These are phyloP conservation scores for Stephania cephalantha DNA, from an alignment of 164 flowering plant species.

Conservation along the genomic window DNA sequence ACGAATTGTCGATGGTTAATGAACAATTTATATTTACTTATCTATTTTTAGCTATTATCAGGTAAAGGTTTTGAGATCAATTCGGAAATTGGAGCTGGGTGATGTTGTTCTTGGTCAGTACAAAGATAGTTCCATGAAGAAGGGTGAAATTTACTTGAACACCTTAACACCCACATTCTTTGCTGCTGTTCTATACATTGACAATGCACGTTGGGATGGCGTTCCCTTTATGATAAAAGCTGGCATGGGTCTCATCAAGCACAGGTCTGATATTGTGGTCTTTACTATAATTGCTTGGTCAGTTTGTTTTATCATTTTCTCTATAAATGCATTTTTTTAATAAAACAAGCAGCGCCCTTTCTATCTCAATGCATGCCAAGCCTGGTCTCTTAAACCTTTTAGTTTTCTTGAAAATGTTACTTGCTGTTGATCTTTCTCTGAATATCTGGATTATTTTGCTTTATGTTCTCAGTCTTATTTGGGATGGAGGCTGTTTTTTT, in stretches of 20 bases:
- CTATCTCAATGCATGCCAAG: not conserved
- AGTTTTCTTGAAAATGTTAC: not conserved
- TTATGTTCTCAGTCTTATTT: not conserved
- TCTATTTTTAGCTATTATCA: constrained; percentile 22
- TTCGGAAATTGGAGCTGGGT: constrained; percentile 36
- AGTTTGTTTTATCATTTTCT: not conserved
- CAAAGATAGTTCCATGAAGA: constrained; percentile 36
- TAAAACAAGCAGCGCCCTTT: not conserved
- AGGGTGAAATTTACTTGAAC: constrained; percentile 30
- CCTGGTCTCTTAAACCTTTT: not conserved
- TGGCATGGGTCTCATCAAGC: constrained; percentile 57
- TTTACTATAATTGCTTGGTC: not conserved
- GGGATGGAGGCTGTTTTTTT: too few species aligned
- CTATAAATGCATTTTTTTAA: not conserved
- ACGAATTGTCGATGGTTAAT: not conserved
- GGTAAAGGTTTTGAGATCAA: constrained; percentile 59
- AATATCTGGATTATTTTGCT: not conserved
- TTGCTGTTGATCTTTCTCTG: not conserved
- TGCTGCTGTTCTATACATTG: constrained; percentile 53
- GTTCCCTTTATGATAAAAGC: constrained; percentile 58
- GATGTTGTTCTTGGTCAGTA: constrained; percentile 54
- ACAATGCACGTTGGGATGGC: constrained; percentile 76
- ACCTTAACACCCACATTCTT: constrained; percentile 51
- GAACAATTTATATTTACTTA: not conserved
- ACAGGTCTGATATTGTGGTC: constrained; percentile 29